A percentile compares a stretch with the other conserved stretches of the same genome.
These are phyloP conservation scores for Pseudotsuga menziesii DNA, from an alignment of 75 land plant species.

Conservation along the genomic window DNA sequence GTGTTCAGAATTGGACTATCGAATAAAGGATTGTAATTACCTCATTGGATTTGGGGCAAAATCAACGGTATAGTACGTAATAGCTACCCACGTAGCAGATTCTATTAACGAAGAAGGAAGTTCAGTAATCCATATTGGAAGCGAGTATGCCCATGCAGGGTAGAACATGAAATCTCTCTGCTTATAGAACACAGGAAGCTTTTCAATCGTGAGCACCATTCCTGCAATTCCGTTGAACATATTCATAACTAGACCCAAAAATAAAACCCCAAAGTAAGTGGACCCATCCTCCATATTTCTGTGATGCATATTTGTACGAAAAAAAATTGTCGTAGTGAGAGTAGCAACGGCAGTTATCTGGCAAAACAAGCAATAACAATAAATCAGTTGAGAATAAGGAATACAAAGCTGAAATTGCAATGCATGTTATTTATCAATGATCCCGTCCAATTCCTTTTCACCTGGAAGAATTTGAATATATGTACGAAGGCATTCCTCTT, in stretches of 20 bases:
- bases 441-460: neutral
- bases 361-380: neutral
- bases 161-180: slow-evolving; percentile 47
- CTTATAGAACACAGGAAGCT: slow-evolving; percentile 51
- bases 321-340: slow-evolving; percentile 45
- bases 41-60: slow-evolving; percentile 40
- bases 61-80: slow-evolving; percentile 47
- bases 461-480: slow-evolving; percentile 64
- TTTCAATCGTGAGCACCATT: slow-evolving; percentile 26
- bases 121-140: slow-evolving; percentile 27
- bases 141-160: slow-evolving; percentile 46
- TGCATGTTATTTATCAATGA: neutral
- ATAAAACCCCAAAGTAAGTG: slow-evolving; percentile 32
- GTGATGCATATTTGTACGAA: slow-evolving; percentile 38
- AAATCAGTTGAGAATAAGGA: no score
- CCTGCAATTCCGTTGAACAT: slow-evolving; percentile 50
- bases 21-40: no score
- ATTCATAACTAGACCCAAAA: slow-evolving; percentile 25
- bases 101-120: slow-evolving; percentile 39
- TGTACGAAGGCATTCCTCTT: slow-evolving; percentile 69
- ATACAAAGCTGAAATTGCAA: no score
- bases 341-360: slow-evolving; percentile 33
- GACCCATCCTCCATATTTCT: slow-evolving; percentile 24
- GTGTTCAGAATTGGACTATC: no score
- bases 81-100: slow-evolving; percentile 23